These are phyloP conservation scores for Oxalis stricta DNA, from an alignment of 441 rosid species.

Conservation along the genomic window DNA sequence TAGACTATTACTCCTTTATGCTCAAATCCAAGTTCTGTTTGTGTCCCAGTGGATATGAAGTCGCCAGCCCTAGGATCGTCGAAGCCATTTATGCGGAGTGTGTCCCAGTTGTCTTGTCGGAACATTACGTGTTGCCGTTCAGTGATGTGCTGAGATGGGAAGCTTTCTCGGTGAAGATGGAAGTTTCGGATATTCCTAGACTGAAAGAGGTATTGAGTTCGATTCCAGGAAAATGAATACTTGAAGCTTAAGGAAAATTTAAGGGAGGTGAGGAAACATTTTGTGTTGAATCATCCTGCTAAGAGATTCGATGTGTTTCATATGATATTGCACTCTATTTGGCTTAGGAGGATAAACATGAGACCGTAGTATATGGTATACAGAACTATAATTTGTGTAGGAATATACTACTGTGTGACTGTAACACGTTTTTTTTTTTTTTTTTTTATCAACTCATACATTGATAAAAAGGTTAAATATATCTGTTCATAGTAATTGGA, in stretches of 20 bases:
- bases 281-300: constrained; percentile 60
- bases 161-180: constrained; percentile 46
- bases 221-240: constrained; percentile 40
- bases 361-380: constrained; percentile 24
- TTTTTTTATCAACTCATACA: too few species aligned
- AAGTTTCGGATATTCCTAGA: constrained; percentile 46
- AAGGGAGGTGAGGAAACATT: constrained; percentile 48
- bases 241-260: constrained; percentile 36
- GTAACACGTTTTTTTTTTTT: too few species aligned
- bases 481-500: too few species aligned
- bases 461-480: too few species aligned
- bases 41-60: constrained; percentile 91
- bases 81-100: constrained; percentile 81
- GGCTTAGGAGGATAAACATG: constrained; percentile 74
- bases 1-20: constrained; percentile 55
- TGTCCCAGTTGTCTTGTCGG: constrained; percentile 72
- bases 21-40: constrained; percentile 65
- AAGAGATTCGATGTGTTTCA: constrained; percentile 70
- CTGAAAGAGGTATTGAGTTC: constrained; percentile 51
- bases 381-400: too few species aligned
- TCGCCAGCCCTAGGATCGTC: constrained; percentile 81
- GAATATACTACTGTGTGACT: too few species aligned
- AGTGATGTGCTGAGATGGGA: constrained; percentile 84
- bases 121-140: constrained; percentile 62
- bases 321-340: constrained; percentile 73